Percentiles rank a stretch among this genome's conserved stretches.
Conservation (phyloP, 2,329 filamentous ascomycete species). For the Xylaria sp. region DNA sequence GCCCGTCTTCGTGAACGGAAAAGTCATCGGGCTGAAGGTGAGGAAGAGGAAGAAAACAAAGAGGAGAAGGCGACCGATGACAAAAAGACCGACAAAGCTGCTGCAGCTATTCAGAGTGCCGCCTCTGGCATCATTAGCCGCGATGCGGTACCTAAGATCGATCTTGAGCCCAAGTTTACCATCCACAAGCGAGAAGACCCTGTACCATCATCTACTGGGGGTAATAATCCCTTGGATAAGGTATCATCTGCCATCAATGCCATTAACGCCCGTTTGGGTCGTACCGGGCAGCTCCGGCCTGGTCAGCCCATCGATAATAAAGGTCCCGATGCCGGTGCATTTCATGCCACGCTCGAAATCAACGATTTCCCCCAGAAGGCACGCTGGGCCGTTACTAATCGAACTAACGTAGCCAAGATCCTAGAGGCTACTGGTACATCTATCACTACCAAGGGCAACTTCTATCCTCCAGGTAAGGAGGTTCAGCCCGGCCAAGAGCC, state of each 20-base stretch:
- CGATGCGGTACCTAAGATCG: conserved; percentile 53
- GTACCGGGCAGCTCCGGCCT: conserved; percentile 85
- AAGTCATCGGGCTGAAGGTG: conserved; percentile 85
- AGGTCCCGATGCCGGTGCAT: conserved; percentile 93
- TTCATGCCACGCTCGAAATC: conserved; percentile 96
- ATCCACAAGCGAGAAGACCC: conserved; percentile 72
- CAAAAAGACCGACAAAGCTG: conserved; percentile 71
- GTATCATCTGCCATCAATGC: conserved; percentile 88
- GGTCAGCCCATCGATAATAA: conserved; percentile 98
- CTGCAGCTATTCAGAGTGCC: conserved; percentile 67
- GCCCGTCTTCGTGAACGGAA: conserved; percentile 86
- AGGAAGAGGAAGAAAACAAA: conserved; percentile 76
- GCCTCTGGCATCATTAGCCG: conserved; percentile 62
- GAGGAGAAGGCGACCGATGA: conserved; percentile 74
- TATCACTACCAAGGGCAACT: conserved; percentile 96
- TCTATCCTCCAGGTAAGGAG: conserved; percentile 82
- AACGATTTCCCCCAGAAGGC: conserved; percentile 99
- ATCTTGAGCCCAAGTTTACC: conserved; percentile 65
- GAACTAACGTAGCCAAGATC: conserved; percentile 98
- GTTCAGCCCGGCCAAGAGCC: conserved; percentile 76
- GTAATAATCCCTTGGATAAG: conserved; percentile 77
- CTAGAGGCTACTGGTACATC: conserved; percentile 92
- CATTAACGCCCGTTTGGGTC: conserved; percentile 89
- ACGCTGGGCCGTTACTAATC: conserved; percentile 96
- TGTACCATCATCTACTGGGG: conserved; percentile 46